Conservation (phyloP, 2,329 filamentous ascomycete genomes). For the Diplocarpon rosae region DNA sequence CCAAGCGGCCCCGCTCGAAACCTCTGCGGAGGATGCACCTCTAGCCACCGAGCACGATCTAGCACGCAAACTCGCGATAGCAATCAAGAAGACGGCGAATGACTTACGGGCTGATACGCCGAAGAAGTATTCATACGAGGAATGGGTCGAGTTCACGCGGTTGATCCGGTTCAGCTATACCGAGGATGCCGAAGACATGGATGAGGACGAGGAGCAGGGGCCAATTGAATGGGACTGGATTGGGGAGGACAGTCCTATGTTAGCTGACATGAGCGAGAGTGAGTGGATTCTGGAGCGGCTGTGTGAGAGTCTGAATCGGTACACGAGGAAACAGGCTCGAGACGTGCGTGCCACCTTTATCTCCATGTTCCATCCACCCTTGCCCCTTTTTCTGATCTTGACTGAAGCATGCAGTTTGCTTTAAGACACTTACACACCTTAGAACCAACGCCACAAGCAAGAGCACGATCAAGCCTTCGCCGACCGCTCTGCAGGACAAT, state of each 20-base stretch:
- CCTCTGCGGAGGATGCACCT: slow-evolving; percentile 31
- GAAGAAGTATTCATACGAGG: slow-evolving; percentile 52
- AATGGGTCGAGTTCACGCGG: slow-evolving; percentile 56
- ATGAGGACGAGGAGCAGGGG: slow-evolving; percentile 44
- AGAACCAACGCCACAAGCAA: background rate
- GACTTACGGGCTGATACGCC: slow-evolving; percentile 37
- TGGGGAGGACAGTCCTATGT: slow-evolving; percentile 55
- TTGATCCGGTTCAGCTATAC: slow-evolving; percentile 48
- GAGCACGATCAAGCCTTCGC: background rate
- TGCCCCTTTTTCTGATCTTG: too few species aligned
- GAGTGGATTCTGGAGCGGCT: slow-evolving; percentile 58
- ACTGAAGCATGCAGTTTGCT: too few species aligned
- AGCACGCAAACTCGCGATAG: slow-evolving; percentile 41
- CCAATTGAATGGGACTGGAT: slow-evolving; percentile 64
- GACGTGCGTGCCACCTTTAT: slow-evolving; percentile 12
- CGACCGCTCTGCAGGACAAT: background rate
- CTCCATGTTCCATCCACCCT: background rate
- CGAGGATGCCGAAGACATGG: slow-evolving; percentile 25
- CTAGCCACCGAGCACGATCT: slow-evolving; percentile 36
- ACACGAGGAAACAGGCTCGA: slow-evolving; percentile 24
- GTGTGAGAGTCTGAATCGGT: slow-evolving; percentile 47
- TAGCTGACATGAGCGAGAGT: slow-evolving; percentile 49
- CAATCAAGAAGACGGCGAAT: slow-evolving; percentile 43
- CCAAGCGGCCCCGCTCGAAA: slow-evolving; percentile 24
- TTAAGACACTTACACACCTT: background rate